Percentiles rank a stretch among this genome's conserved stretches.
Conservation (phyloP, 495 filamentous ascomycete species). For the Hypoxylon fuscum region DNA sequence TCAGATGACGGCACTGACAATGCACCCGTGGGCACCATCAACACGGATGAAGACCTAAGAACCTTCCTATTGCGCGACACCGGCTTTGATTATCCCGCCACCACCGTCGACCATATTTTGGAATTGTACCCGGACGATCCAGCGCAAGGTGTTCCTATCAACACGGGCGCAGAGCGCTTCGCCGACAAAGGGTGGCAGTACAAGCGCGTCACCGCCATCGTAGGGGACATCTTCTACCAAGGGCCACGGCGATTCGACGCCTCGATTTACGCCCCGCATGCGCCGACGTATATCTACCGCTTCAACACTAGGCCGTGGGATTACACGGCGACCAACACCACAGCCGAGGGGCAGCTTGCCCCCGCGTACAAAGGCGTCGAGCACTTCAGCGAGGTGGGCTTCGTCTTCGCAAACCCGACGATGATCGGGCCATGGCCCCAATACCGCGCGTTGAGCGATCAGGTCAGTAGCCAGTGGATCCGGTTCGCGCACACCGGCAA, state of each 20-base stretch:
- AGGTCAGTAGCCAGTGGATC: slow-evolving; percentile 46
- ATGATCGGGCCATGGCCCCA: slow-evolving; percentile 43
- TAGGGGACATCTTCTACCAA: slow-evolving; percentile 50
- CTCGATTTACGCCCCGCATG: slow-evolving; percentile 31
- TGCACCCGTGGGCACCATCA: slow-evolving; percentile 51
- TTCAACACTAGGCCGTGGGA: slow-evolving; percentile 48
- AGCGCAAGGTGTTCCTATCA: slow-evolving; percentile 42
- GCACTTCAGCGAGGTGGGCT: slow-evolving; percentile 48
- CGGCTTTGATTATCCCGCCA: slow-evolving; percentile 37
- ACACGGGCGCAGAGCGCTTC: slow-evolving; percentile 44
- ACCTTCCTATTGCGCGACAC: slow-evolving; percentile 38
- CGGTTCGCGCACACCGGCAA: slow-evolving; percentile 45
- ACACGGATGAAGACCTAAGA: slow-evolving; percentile 55
- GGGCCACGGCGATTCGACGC: slow-evolving; percentile 44
- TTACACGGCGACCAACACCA: slow-evolving; percentile 17
- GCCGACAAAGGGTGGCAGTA: slow-evolving; percentile 43
- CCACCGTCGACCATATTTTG: slow-evolving; percentile 48
- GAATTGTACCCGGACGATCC: slow-evolving; percentile 49
- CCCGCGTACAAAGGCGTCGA: slow-evolving; percentile 46
- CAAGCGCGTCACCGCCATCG: slow-evolving; percentile 47
- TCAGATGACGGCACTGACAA: slow-evolving; percentile 72
- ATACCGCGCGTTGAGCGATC: slow-evolving; percentile 39
- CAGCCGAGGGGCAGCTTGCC: slow-evolving; percentile 30
- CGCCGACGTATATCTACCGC: slow-evolving; percentile 44
- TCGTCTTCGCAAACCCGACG: slow-evolving; percentile 47